These are phyloP conservation scores for Carex myosuroides DNA, from an alignment of 176 grass and related monocot genomes.

Conservation along the genomic window DNA sequence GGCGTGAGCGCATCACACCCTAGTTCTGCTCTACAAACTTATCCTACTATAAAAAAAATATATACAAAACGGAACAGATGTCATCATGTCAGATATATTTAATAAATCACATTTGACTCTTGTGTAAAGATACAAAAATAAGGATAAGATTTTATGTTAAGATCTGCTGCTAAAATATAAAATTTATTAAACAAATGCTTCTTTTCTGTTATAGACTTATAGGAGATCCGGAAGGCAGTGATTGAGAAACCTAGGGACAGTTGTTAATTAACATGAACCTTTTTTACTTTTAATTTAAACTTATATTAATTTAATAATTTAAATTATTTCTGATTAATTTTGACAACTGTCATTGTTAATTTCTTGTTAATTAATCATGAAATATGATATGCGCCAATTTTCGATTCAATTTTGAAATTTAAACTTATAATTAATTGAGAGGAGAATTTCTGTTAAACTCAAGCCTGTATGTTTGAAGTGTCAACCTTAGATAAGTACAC, in stretches of 20 bases:
- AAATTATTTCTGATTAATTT: neutral
- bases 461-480: neutral
- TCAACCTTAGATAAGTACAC: neutral
- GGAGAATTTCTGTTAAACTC: no score
- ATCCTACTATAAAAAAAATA: neutral
- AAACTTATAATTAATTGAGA: neutral
- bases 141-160: neutral
- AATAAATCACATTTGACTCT: neutral
- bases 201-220: no score
- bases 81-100: neutral
- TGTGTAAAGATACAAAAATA: neutral
- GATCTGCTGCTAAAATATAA: neutral
- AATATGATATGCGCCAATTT: no score
- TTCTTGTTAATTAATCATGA: no score
- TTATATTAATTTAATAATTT: neutral
- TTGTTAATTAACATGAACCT: neutral
- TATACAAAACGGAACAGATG: neutral
- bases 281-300: neutral
- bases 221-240: neutral
- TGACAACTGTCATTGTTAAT: no score
- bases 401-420: no score
- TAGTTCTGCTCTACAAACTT: no score
- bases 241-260: no score
- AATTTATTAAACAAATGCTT: neutral
- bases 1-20: no score